A percentile compares a stretch with the other conserved stretches of the same genome.
phyloP scores from a whole-genome alignment of 306 rosid genomes.

The Elaeagnus macrophylla region DNA sequence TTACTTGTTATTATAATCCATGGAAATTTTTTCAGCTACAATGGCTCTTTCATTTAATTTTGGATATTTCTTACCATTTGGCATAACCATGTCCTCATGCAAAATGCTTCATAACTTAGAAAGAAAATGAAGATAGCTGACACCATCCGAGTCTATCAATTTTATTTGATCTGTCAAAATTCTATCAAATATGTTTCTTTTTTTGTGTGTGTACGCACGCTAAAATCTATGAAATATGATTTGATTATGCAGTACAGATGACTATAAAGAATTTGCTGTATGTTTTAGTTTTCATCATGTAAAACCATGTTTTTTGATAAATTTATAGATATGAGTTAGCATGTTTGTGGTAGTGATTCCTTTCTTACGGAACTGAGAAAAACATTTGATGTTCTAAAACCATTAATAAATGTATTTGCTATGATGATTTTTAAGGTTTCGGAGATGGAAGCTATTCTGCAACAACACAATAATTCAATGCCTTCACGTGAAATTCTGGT shows the following conservation, averaged over 20 bases:
- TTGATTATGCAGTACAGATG: too few relatives aligned
- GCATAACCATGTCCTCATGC: too few relatives aligned
- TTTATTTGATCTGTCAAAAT: too few relatives aligned
- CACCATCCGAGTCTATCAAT: too few relatives aligned
- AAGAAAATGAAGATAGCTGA: too few relatives aligned
- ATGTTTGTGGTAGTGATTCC: not conserved
- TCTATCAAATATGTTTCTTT: too few relatives aligned
- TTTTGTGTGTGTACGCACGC: too few relatives aligned
- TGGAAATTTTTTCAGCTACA: not conserved
- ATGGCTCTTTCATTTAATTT: not conserved
- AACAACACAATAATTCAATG: conserved; percentile 71
- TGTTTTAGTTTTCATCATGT: too few relatives aligned
- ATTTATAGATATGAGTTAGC: not conserved
- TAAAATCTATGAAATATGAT: too few relatives aligned
- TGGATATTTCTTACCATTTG: not conserved
- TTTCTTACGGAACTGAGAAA: not conserved
- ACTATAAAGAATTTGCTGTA: too few relatives aligned
- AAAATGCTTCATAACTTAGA: too few relatives aligned
- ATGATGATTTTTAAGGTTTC: conserved; percentile 40
- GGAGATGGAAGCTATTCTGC: conserved; percentile 88
- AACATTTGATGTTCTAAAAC: not conserved
- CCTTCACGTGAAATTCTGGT: conserved; percentile 72
- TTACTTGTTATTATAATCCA: not conserved
- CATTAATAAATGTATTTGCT: not conserved
- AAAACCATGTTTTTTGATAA: not conserved